Percentiles rank a stretch among this genome's conserved stretches.
These are phyloP conservation scores for Pseudogymnoascus pannorum DNA, from an alignment of 2,329 filamentous ascomycete genomes.

Conservation along the genomic window DNA sequence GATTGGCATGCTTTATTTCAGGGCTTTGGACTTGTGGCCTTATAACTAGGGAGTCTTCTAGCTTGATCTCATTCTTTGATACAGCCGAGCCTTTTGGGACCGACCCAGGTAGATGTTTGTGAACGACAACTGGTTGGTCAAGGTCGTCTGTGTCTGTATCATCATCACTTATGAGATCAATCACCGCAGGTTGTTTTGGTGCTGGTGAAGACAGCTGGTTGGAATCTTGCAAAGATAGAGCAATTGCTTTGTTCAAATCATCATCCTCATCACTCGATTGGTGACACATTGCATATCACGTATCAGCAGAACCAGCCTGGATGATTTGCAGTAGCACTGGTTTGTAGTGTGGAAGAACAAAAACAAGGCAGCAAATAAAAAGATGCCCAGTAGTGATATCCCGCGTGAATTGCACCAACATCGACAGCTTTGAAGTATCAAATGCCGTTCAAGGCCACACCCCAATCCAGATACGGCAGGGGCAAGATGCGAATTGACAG, in stretches of 20 bases:
- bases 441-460: neutral
- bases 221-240: slow-evolving; percentile 42
- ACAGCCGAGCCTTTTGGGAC: neutral
- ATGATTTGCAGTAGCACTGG: neutral
- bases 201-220: neutral
- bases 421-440: neutral
- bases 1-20: neutral
- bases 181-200: neutral
- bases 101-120: neutral
- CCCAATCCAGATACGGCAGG: neutral
- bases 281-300: slow-evolving; percentile 23
- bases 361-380: neutral
- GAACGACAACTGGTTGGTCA: neutral
- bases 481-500: neutral
- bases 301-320: neutral
- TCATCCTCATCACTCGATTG: slow-evolving; percentile 42
- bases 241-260: slow-evolving; percentile 53
- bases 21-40: neutral
- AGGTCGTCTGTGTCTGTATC: slow-evolving; percentile 13
- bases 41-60: neutral
- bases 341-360: neutral
- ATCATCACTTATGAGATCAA: slow-evolving; percentile 13
- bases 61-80: neutral
- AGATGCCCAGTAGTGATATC: neutral
- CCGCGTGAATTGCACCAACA: neutral